These are phyloP conservation scores for Penicillium sp. DNA, from an alignment of 2,329 filamentous ascomycete species.

Conservation along the genomic window DNA sequence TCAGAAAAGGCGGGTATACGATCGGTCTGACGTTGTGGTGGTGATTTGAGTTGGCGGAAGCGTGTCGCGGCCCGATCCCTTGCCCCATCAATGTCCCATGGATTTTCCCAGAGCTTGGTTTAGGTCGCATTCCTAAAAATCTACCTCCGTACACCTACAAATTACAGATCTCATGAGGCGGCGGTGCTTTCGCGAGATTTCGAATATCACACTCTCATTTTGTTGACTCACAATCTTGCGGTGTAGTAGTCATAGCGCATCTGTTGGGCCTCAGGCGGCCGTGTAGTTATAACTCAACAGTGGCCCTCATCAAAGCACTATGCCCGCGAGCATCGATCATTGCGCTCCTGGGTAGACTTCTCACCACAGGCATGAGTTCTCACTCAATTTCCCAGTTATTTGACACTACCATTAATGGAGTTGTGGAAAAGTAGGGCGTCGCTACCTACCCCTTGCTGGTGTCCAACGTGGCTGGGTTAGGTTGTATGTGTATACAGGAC, in stretches of 20 bases:
- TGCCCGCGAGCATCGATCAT: conserved; percentile 9
- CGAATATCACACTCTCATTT: neutral
- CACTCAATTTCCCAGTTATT: neutral
- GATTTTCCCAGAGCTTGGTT: conserved; percentile 3
- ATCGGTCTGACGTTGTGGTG: conserved; percentile 10
- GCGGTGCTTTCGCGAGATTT: neutral
- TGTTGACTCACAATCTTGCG: neutral
- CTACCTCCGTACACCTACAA: neutral
- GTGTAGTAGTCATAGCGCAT: neutral
- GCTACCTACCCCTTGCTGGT: conserved; percentile 22
- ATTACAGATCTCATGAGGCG: neutral
- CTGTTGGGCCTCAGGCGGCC: too few species aligned
- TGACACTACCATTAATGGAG: neutral
- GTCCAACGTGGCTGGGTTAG: conserved; percentile 23
- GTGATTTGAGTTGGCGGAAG: conserved; percentile 13
- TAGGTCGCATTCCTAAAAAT: neutral
- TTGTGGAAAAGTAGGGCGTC: neutral
- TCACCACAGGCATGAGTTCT: conserved; percentile 5
- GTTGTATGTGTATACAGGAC: neutral
- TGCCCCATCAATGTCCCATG: conserved; percentile 4
- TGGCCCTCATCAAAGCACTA: neutral
- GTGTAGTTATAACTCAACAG: neutral
- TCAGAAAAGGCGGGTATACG: conserved; percentile 5
- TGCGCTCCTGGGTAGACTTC: conserved; percentile 7
- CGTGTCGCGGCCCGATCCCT: conserved; percentile 17